Evolutionary conservation across 345 rosid species (phyloP).

Genomic region (Linum usitatissimum): DNA sequence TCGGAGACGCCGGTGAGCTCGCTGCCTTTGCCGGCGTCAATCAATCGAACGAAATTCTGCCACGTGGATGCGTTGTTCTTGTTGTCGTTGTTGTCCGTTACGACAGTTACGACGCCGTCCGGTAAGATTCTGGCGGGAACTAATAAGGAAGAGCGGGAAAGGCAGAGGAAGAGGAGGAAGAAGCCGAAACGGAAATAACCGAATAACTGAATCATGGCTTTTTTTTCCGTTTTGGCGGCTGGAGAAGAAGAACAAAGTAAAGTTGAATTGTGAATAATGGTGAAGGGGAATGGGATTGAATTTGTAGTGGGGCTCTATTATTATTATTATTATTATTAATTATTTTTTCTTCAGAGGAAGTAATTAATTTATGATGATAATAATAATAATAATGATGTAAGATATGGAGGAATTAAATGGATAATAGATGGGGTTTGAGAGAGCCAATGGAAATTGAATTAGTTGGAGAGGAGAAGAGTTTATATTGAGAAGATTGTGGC

Average conservation of each 20-base stretch:
- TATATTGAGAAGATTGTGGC: background rate
- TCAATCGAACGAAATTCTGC: slow-evolving; percentile 56
- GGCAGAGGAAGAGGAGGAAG: background rate
- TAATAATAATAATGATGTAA: too few relatives aligned
- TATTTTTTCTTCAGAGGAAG: too few relatives aligned
- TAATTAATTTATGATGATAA: too few relatives aligned
- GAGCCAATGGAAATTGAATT: too few relatives aligned
- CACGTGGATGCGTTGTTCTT: slow-evolving; percentile 32
- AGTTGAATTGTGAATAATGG: background rate
- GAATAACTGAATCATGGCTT: slow-evolving; percentile 3
- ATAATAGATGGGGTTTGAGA: too few relatives aligned
- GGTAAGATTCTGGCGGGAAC: slow-evolving; percentile 3
- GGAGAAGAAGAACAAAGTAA: background rate
- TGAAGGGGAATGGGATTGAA: background rate
- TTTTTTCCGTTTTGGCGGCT: background rate
- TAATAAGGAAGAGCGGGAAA: slow-evolving; percentile 1
- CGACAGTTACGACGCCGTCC: slow-evolving; percentile 1
- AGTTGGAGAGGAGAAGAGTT: background rate
- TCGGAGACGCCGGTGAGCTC: slow-evolving; percentile 67
- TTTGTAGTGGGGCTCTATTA: too few relatives aligned
- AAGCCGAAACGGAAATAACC: background rate
- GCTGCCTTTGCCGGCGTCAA: slow-evolving; percentile 58
- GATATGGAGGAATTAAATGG: too few relatives aligned
- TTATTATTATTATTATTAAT: too few relatives aligned
- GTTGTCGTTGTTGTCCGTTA: background rate